Base-by-base conservation (phyloP, 2,329 filamentous ascomycete species). In the Trichophyton benhamiae region DNA sequence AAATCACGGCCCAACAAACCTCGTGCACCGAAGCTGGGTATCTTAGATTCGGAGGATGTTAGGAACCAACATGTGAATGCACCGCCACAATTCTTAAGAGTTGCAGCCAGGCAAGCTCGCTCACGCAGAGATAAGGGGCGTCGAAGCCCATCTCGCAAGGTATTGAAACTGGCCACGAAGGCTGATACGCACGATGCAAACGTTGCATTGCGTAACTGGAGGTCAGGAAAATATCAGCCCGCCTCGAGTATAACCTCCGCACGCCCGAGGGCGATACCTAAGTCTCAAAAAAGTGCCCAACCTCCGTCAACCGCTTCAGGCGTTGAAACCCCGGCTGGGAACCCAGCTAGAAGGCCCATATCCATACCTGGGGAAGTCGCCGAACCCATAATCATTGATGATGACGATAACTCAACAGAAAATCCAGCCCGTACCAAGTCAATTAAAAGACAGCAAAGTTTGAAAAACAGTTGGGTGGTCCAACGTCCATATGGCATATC, bases 101-200 rank as follows among this genome's bases (percentile, higher is more conserved):
- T 86, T 62, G 83, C 83, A 38, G 76, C 77, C 30, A 78, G 83
- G 63, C 75, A 77, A 66, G 80, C 77, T 57, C 78, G 79, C 7
- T 75, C 72, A 46, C 74, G 76, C 55, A 68, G 72, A 25, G 77
- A 82, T 66, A 67, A 72, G 66, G 81, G 78, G 41, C 77, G 81
- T 60, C 77, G 79, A 65, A 80, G 78, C 49, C 81, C 79, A 15
- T 74, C 72, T 22, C 71, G 72, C 58, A 84, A 84, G 65, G 72
- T 79, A 42, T 74, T 85, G 58, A 74, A 76, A 59, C 69, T 85
- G 27, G 78, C 77, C 15, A 83, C 78, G 25, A 72, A 70, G 36
- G 66, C 72, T 7, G 83, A 86, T 63, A 84, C 82, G 0, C 72
- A 76, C 57, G 82, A 85, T 66, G 80, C 80, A 6, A 79, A 77